A percentile compares a stretch with the other conserved stretches of the same genome.
Conservation (phyloP, 306 rosid species). For the Hippophae tibetana region DNA sequence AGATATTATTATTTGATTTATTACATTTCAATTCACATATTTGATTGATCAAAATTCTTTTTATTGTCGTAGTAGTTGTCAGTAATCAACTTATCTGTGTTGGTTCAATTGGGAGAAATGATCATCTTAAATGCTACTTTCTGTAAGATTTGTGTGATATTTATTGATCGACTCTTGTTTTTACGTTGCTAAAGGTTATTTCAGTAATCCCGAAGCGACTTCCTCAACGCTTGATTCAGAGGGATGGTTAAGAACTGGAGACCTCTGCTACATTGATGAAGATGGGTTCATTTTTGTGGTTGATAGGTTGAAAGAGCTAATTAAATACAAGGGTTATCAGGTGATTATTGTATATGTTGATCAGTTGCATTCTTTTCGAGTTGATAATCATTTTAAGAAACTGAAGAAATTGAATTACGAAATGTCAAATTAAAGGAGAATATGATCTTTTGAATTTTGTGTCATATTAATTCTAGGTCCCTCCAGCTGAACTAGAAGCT, state of each 20-base stretch:
- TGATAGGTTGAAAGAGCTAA: slow-evolving; percentile 50
- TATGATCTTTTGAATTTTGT: too few relatives aligned
- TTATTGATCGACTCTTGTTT: too few relatives aligned
- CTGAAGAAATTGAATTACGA: too few relatives aligned
- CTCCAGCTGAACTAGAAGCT: slow-evolving; percentile 20
- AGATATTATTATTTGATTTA: background rate
- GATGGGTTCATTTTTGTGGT: slow-evolving; percentile 43
- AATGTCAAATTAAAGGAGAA: too few relatives aligned
- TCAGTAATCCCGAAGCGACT: slow-evolving; percentile 36
- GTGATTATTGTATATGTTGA: slow-evolving; percentile 10
- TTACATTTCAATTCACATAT: background rate
- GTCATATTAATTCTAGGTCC: slow-evolving; percentile 2
- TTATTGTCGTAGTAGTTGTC: too few relatives aligned
- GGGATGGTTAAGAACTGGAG: slow-evolving; percentile 54
- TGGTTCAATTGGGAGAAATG: too few relatives aligned
- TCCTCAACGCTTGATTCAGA: slow-evolving; percentile 19
- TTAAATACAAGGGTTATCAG: slow-evolving; percentile 58
- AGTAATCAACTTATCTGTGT: too few relatives aligned
- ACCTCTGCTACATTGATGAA: slow-evolving; percentile 38
- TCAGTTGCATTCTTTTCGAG: too few relatives aligned
- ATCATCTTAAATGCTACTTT: too few relatives aligned
- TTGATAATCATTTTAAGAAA: too few relatives aligned
- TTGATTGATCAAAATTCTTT: too few relatives aligned
- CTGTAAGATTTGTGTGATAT: too few relatives aligned
- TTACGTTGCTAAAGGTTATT: slow-evolving; percentile 25